Evolutionary conservation across 2,329 filamentous ascomycete species (phyloP).

Genomic region (Emmonsiellopsis sp.): DNA sequence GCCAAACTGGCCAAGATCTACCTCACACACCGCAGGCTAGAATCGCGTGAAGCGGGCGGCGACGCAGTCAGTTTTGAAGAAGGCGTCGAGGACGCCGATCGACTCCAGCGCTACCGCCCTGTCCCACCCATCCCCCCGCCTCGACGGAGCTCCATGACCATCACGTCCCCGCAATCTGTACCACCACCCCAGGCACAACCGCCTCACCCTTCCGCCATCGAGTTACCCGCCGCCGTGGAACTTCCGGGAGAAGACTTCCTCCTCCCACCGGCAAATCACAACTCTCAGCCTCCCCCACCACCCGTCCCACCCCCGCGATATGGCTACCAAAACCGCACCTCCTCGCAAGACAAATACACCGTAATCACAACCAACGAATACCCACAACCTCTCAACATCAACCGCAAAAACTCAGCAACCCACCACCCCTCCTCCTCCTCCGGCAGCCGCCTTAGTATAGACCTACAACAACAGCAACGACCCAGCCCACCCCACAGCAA

Average conservation of each 20-base stretch:
- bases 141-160: background rate
- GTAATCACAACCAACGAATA: constrained; percentile 53
- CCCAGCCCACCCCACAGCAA: constrained; percentile 20
- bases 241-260: constrained; percentile 42
- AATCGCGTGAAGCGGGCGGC: constrained; percentile 38
- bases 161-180: background rate
- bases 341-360: constrained; percentile 60
- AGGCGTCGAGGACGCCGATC: background rate
- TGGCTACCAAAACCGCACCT: constrained; percentile 37
- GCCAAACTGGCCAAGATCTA: constrained; percentile 77
- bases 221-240: constrained; percentile 44
- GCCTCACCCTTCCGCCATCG: constrained; percentile 5
- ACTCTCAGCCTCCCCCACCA: background rate
- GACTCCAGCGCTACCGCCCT: constrained; percentile 18
- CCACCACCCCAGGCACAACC: background rate
- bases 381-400: constrained; percentile 34
- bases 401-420: constrained; percentile 19
- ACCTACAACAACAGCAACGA: constrained; percentile 13
- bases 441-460: constrained; percentile 29
- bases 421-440: constrained; percentile 1
- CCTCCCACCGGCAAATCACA: constrained; percentile 15
- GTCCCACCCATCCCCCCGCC: constrained; percentile 20
- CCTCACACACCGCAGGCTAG: constrained; percentile 61
- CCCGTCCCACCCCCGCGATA: constrained; percentile 7
- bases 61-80: constrained; percentile 14